Evolutionary conservation across 352 stramenopile genomes (phyloP).

Genomic region (Phytophthora sp.): DNA sequence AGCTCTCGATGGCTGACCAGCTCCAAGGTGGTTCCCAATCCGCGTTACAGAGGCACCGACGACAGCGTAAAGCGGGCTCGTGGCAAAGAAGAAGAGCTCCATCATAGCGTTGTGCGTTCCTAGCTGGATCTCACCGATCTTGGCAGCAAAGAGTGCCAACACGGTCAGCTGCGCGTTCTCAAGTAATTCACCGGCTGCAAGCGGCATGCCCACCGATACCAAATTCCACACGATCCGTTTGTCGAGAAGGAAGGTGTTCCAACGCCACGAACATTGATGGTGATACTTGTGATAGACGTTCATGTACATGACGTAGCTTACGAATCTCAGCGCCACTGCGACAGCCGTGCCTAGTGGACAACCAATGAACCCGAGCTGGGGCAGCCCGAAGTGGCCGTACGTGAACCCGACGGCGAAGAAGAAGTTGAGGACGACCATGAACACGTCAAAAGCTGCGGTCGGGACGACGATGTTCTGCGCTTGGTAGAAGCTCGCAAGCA

Average conservation of each 20-base stretch:
- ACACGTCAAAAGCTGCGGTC: conserved; percentile 61
- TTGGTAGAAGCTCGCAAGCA: conserved; percentile 79
- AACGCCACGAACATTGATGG: conserved; percentile 53
- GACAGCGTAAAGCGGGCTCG: conserved; percentile 75
- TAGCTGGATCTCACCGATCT: conserved; percentile 73
- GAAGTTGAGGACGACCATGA: conserved; percentile 65
- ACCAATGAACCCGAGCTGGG: conserved; percentile 71
- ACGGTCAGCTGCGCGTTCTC: conserved; percentile 83
- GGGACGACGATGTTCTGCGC: conserved; percentile 81
- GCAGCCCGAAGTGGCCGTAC: conserved; percentile 59
- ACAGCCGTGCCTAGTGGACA: conserved; percentile 73
- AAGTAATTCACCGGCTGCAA: conserved; percentile 64
- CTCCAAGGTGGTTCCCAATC: conserved; percentile 73
- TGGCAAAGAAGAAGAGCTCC: conserved; percentile 85
- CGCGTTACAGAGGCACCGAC: conserved; percentile 68
- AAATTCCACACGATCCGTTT: conserved; percentile 49
- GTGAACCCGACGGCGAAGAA: conserved; percentile 67
- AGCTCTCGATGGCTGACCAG: conserved; percentile 40
- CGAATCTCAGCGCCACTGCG: conserved; percentile 55
- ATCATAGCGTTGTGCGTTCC: conserved; percentile 86
- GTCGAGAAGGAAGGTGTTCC: conserved; percentile 52
- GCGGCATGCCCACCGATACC: conserved; percentile 55
- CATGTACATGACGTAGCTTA: conserved; percentile 73
- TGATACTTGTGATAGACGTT: conserved; percentile 54
- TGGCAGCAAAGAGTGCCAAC: conserved; percentile 74